phyloP scores from a whole-genome alignment of 176 grass and related monocot genomes.

The Dendrocalamus sinicus region DNA sequence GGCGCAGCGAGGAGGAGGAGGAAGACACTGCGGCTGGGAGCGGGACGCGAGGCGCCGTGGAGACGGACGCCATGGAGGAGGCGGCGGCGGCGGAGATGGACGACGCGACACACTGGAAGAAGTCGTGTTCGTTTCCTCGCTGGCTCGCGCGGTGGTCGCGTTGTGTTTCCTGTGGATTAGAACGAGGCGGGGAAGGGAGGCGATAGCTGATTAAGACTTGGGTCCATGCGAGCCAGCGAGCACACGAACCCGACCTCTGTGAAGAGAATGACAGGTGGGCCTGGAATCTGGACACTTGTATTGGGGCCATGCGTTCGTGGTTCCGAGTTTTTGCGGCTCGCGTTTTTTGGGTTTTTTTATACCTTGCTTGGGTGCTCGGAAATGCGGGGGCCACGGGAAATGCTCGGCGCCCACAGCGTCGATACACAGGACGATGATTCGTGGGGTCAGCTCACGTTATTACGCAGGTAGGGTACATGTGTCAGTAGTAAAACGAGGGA shows the following conservation, averaged over 20 bases:
- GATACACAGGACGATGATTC: not conserved
- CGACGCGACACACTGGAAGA: conserved; percentile 33
- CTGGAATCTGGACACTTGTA: not conserved
- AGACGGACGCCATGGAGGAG: conserved; percentile 54
- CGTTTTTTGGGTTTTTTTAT: not conserved
- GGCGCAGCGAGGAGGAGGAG: not conserved
- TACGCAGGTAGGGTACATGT: not conserved
- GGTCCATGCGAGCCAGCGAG: not conserved
- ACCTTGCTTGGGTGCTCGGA: conserved; percentile 37
- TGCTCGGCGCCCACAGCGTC: not conserved
- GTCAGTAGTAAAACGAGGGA: not conserved
- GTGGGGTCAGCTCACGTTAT: not conserved
- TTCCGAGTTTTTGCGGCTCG: not conserved
- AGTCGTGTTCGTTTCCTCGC: not conserved
- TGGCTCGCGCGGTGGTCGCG: conserved; percentile 39
- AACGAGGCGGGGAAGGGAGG: conserved; percentile 4
- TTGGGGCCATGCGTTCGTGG: conserved; percentile 18
- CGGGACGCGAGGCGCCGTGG: conserved; percentile 49
- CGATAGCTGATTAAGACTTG: conserved; percentile 34
- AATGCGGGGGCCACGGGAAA: conserved; percentile 22
- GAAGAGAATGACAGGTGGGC: conserved; percentile 37
- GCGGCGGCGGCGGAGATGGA: not conserved
- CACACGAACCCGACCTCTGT: not conserved
- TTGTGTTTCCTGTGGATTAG: conserved; percentile 47
- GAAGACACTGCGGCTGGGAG: conserved; percentile 42